Base-by-base conservation (phyloP, 768 basidiomycete genomes). In the Tricholoma terreum region DNA sequence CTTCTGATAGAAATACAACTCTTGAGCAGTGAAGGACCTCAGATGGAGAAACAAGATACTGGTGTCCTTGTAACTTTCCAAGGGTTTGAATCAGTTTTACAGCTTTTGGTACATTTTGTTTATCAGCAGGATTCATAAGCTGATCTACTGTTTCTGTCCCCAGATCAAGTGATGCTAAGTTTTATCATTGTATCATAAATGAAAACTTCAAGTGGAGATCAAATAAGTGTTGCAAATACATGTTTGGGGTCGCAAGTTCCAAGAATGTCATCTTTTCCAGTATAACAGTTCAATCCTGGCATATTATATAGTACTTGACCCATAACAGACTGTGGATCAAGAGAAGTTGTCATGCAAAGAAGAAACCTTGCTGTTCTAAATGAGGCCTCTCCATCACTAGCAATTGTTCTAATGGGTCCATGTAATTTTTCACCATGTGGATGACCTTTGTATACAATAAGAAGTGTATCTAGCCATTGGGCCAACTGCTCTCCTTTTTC, bases 171-270 rank as follows among this genome's bases (percentile, higher is more conserved):
- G 1, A 67, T 33, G 8, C 33, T 11, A 50, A 15, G 17, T 17
- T 27, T 15, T 30, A 50, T 50, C 27, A 15, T 50, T 3, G 52
- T 60, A 31, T 66, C 55, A 3, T 55, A 55, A 45, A 68, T 22
- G 27, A 56, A 33, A 10, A 71, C 61, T 12, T 65, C 64, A 6
- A 3, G n/a, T 7, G 55, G 31, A 15, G 59, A 65, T 1, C 69
- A 50, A 14, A 67, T 21, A 40, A 67, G 54, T 34, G 69, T 65
- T 15, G 65, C 71, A 58, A 68, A 65, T 6, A 72, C 61, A 58
- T 72, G 71, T 51, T 70, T 71, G 8, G 65, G 69, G 63, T 70
- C 69, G 55, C 60, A 67, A 15, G 66, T 66, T 6, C 50, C 59
- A 14, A 67, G 4, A 0, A 68, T n/a, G 6, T 61, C 62, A 52